Base-by-base conservation (phyloP, 2,329 filamentous ascomycete genomes). In the Trichoderma harzianum region DNA sequence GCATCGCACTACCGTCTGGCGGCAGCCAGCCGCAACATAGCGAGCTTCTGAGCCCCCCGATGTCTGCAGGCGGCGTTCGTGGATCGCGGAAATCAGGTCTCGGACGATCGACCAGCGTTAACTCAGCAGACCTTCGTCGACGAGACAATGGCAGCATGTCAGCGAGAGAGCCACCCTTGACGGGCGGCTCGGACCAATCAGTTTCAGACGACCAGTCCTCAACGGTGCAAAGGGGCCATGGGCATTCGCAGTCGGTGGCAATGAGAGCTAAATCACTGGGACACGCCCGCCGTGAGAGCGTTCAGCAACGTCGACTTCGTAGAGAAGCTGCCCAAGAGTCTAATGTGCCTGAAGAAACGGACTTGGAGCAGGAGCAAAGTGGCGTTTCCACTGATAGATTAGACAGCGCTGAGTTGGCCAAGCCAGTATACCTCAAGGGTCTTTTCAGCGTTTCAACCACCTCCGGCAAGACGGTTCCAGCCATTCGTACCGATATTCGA, bases 381-480 rank as follows among this genome's bases (percentile, higher is more conserved):
- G 88, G 88, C 4, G 81, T 86, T 32, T 91, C 89, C 10, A 89
- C 86, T 2, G 89, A 91, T 53, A 83, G 88, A 28, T 80, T 91
- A 11, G 87, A 89, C 73, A 90, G 89, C 75, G 90, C 92, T 6
- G 94, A 97, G 75, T 89, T 95, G 73, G 91, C 95, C 68, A 98
- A 97, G 80, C 96, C 96, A 0, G 96, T 98, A 3, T 98, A 92
- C 80, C 88, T 99, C 71, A 99, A 98, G 82, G 96, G 96, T 5
- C 86, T 99, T 21, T 98, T 99, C 83, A 98, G 95, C 77, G 96
- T 98, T 69, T 97, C 94, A 5, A 99, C 96, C 0, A 99, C 96
- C 7, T 98, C 94, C 72, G 96, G 91, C 78, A 97, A 97, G 79
- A 93, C 95, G 1, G 89, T 98, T 12, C 86, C 90, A 1, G 90